Evolutionary conservation across 306 rosid genomes (phyloP).

Genomic region (Astragalus glycyphyllos): DNA sequence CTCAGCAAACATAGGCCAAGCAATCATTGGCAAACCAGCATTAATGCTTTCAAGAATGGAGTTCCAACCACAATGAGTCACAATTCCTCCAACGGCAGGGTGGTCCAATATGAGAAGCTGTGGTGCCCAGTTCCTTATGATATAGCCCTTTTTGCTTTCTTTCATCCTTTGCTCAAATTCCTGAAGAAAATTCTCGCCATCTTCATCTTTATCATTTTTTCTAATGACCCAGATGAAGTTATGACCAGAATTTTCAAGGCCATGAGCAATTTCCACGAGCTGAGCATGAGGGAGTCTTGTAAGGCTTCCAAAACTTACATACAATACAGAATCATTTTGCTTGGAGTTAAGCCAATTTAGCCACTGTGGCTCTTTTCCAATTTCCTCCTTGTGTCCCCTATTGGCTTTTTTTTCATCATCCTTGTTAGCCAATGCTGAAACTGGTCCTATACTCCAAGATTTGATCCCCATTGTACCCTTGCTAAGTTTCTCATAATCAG

Average conservation of each 20-base stretch:
- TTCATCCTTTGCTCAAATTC: slow-evolving; percentile 40
- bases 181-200: neutral
- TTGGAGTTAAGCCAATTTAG: slow-evolving; percentile 43
- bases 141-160: slow-evolving; percentile 38
- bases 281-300: slow-evolving; percentile 31
- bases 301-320: slow-evolving; percentile 45
- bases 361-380: slow-evolving; percentile 7
- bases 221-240: slow-evolving; percentile 45
- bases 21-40: slow-evolving; percentile 45
- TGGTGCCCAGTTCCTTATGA: slow-evolving; percentile 50
- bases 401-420: slow-evolving; percentile 26
- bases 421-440: slow-evolving; percentile 36
- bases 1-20: slow-evolving; percentile 46
- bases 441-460: slow-evolving; percentile 46
- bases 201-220: neutral
- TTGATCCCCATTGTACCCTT: slow-evolving; percentile 29
- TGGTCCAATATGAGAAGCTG: slow-evolving; percentile 44
- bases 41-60: slow-evolving; percentile 42
- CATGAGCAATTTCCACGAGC: slow-evolving; percentile 45
- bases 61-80: slow-evolving; percentile 51
- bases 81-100: slow-evolving; percentile 44
- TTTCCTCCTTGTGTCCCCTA: neutral
- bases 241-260: slow-evolving; percentile 45
- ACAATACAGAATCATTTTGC: slow-evolving; percentile 29
- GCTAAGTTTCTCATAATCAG: slow-evolving; percentile 39